These are phyloP conservation scores for Quercus mongolica DNA, from an alignment of 306 rosid genomes.

Conservation along the genomic window DNA sequence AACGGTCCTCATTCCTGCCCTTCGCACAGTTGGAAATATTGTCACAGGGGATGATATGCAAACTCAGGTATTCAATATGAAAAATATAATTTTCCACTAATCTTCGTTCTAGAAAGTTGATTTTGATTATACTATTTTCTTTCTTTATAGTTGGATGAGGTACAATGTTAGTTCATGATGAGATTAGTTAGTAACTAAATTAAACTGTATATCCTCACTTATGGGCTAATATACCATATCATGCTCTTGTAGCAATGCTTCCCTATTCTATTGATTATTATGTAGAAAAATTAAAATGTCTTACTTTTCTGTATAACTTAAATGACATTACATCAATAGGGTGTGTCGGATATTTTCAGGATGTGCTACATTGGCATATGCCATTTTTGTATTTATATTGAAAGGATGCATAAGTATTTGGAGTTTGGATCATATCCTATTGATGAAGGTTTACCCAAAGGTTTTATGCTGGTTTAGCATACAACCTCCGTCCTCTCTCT, in stretches of 20 bases:
- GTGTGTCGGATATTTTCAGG: neutral
- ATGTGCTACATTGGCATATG: neutral
- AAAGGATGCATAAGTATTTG: too few relatives aligned
- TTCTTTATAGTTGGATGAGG: neutral
- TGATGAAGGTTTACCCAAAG: too few relatives aligned
- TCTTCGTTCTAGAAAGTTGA: neutral
- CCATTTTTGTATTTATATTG: too few relatives aligned
- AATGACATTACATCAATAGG: neutral
- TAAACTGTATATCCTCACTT: neutral
- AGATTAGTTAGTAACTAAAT: neutral
- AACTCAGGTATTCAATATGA: slow-evolving; percentile 57
- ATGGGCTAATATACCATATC: neutral
- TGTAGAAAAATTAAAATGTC: neutral
- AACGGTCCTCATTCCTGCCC: slow-evolving; percentile 82
- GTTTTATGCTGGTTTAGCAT: too few relatives aligned
- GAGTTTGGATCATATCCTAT: too few relatives aligned
- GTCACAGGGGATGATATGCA: slow-evolving; percentile 86
- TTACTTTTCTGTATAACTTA: neutral
- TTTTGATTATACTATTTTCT: neutral
- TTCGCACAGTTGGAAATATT: slow-evolving; percentile 94
- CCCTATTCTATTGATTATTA: neutral
- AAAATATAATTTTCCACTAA: neutral
- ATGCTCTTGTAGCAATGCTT: neutral
- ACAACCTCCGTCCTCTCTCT: too few relatives aligned
- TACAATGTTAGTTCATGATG: neutral